phyloP scores from a whole-genome alignment of 441 rosid species.

The Viola pubescens region DNA sequence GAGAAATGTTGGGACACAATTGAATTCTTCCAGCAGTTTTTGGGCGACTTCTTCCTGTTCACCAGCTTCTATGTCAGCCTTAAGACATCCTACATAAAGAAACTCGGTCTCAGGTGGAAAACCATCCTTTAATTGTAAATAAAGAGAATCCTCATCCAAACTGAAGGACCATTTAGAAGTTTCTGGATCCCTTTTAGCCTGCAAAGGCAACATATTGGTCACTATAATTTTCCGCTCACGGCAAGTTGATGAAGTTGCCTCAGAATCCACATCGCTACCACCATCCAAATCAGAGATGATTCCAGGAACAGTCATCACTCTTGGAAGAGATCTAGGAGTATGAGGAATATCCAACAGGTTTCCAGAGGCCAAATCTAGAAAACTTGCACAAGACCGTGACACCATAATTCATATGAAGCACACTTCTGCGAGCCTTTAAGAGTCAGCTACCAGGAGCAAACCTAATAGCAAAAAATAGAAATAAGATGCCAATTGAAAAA shows the following conservation, averaged over 20 bases:
- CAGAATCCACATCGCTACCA: slow-evolving; percentile 53
- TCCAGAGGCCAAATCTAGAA: slow-evolving; percentile 60
- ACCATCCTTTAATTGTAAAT: slow-evolving; percentile 59
- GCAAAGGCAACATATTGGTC: slow-evolving; percentile 73
- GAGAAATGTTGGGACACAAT: slow-evolving; percentile 76
- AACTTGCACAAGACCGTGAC: slow-evolving; percentile 52
- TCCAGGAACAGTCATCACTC: slow-evolving; percentile 79
- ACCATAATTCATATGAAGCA: slow-evolving; percentile 33
- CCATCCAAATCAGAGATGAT: slow-evolving; percentile 66
- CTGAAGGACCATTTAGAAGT: slow-evolving; percentile 56
- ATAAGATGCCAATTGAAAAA: no score
- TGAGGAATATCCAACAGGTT: slow-evolving; percentile 60
- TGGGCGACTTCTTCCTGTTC: slow-evolving; percentile 86
- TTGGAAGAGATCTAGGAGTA: slow-evolving; percentile 65
- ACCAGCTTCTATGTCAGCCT: slow-evolving; percentile 48
- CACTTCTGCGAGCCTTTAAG: not conserved
- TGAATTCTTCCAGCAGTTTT: slow-evolving; percentile 53
- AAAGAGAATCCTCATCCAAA: slow-evolving; percentile 59
- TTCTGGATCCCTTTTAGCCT: slow-evolving; percentile 47
- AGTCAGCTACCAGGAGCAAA: not conserved
- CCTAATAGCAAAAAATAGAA: not conserved
- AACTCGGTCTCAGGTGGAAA: slow-evolving; percentile 67
- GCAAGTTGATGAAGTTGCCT: slow-evolving; percentile 34
- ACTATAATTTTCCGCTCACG: slow-evolving; percentile 66
- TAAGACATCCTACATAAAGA: slow-evolving; percentile 73